Conservation (phyloP, 1,139 yeast species). For the Lodderomyces jiufengensis region DNA sequence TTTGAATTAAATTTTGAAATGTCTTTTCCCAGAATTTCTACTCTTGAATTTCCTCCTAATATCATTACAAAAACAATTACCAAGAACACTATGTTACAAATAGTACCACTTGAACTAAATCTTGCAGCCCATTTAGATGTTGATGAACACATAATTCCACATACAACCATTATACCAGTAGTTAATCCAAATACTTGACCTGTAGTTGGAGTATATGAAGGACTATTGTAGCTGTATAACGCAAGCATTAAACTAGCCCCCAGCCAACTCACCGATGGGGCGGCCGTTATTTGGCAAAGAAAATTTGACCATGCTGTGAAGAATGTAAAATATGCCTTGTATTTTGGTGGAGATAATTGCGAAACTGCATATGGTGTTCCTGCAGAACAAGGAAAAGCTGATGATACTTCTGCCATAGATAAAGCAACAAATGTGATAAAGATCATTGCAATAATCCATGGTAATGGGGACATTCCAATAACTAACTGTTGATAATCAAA, state of each 20-base stretch:
- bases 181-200: constrained; percentile 53
- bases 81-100: constrained; percentile 48
- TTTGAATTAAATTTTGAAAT: constrained; percentile 49
- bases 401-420: constrained; percentile 46
- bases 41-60: constrained; percentile 51
- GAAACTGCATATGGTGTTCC: constrained; percentile 50
- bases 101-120: constrained; percentile 53
- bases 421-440: constrained; percentile 51
- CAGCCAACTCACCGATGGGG: constrained; percentile 64
- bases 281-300: constrained; percentile 38
- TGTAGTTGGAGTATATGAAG: constrained; percentile 37
- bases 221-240: constrained; percentile 35
- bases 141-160: constrained; percentile 46
- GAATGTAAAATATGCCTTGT: constrained; percentile 56
- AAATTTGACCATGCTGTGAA: constrained; percentile 57
- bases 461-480: constrained; percentile 52
- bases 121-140: constrained; percentile 57
- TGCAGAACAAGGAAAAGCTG: constrained; percentile 47
- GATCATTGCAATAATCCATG: constrained; percentile 50
- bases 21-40: constrained; percentile 21
- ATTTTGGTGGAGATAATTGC: constrained; percentile 52
- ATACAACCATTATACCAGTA: constrained; percentile 49
- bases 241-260: constrained; percentile 62
- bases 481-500: constrained; percentile 52
- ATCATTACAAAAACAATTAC: constrained; percentile 55